These are phyloP conservation scores for Aquilaria agallochum DNA, from an alignment of 441 rosid species.

Conservation along the genomic window DNA sequence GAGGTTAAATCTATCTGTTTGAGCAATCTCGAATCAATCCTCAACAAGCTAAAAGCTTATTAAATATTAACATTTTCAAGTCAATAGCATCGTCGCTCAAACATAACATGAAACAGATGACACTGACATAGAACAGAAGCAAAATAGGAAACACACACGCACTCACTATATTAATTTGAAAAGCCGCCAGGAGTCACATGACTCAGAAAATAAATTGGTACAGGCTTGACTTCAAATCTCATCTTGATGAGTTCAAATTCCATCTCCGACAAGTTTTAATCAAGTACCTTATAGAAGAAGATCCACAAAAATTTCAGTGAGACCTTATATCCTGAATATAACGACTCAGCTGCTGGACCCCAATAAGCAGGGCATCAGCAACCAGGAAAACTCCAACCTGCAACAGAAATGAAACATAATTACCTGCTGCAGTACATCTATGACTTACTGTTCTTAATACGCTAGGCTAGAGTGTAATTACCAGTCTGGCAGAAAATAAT, in stretches of 20 bases:
- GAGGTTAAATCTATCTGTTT: too few species aligned
- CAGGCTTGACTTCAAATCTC: too few species aligned
- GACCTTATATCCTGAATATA: constrained; percentile 67
- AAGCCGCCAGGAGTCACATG: background rate
- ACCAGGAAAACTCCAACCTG: constrained; percentile 68
- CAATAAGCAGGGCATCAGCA: constrained; percentile 72
- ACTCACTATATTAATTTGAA: background rate
- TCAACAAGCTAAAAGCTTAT: too few species aligned
- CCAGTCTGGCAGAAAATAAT: constrained; percentile 77
- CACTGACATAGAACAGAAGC: too few species aligned
- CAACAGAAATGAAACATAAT: constrained; percentile 13
- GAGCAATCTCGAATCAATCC: too few species aligned
- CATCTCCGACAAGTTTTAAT: constrained; percentile 12
- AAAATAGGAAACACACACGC: too few species aligned
- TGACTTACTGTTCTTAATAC: background rate
- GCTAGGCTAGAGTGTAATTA: constrained; percentile 20
- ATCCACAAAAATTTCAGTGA: constrained; percentile 32
- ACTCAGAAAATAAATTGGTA: too few species aligned
- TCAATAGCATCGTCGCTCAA: too few species aligned
- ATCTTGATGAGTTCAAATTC: background rate
- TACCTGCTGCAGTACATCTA: background rate
- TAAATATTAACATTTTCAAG: too few species aligned
- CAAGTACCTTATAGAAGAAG: constrained; percentile 5
- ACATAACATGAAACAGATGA: too few species aligned
- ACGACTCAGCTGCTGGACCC: constrained; percentile 63